Evolutionary conservation across 31 red algal genomes (phyloP).

Genomic region (Asparagopsis taxiformis): DNA sequence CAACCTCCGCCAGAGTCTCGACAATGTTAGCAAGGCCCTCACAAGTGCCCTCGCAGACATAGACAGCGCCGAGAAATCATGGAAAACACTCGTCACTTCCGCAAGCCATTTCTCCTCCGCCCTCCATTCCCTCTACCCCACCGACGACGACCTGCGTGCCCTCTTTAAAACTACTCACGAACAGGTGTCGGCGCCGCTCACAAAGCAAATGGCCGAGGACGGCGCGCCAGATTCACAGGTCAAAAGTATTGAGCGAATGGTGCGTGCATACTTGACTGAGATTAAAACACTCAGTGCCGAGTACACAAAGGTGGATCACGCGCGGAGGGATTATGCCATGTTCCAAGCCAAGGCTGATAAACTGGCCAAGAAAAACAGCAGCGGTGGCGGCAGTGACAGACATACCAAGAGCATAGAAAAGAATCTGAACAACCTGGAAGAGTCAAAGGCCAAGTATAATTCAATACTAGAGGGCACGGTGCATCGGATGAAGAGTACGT

Average conservation of each 20-base stretch:
- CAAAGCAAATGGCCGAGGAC: slow-evolving; percentile 28
- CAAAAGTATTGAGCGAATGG: slow-evolving; percentile 52
- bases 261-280: slow-evolving; percentile 57
- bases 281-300: slow-evolving; percentile 54
- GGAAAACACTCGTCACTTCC: slow-evolving; percentile 37
- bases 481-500: slow-evolving; percentile 65
- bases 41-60: slow-evolving; percentile 35
- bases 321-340: slow-evolving; percentile 65
- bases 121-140: slow-evolving; percentile 52
- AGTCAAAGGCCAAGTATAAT: slow-evolving; percentile 58
- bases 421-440: slow-evolving; percentile 64
- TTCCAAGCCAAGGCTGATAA: slow-evolving; percentile 72
- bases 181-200: slow-evolving; percentile 23
- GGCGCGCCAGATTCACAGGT: slow-evolving; percentile 30
- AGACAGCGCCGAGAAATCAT: slow-evolving; percentile 52
- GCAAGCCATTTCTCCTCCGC: slow-evolving; percentile 50
- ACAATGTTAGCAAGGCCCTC: slow-evolving; percentile 60
- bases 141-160: slow-evolving; percentile 44
- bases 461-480: slow-evolving; percentile 52
- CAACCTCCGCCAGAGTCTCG: slow-evolving; percentile 38
- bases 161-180: slow-evolving; percentile 58
- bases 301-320: slow-evolving; percentile 37
- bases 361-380: slow-evolving; percentile 47
- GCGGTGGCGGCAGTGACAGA: slow-evolving; percentile 35
- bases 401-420: slow-evolving; percentile 41